Evolutionary conservation across 345 rosid species (phyloP).

Genomic region (Bretschneidera sinensis): DNA sequence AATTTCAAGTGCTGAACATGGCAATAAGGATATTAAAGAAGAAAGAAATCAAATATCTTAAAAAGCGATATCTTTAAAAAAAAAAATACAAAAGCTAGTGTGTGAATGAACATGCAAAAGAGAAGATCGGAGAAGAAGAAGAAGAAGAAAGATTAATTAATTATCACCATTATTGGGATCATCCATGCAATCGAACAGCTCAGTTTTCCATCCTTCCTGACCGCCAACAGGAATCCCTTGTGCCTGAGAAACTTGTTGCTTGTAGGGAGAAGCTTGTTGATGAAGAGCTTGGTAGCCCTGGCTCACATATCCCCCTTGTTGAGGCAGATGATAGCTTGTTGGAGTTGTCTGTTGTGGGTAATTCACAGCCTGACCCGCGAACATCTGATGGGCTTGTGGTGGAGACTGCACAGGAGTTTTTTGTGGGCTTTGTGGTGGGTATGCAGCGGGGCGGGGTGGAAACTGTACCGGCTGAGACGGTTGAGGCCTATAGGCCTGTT

Average conservation of each 20-base stretch:
- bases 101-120: background rate
- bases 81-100: too few relatives aligned
- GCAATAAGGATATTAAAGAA: background rate
- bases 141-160: too few relatives aligned
- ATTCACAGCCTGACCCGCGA: background rate
- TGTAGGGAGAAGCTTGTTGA: too few relatives aligned
- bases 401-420: conserved; percentile 12
- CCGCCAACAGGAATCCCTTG: conserved; percentile 19
- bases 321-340: background rate
- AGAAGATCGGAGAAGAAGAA: too few relatives aligned
- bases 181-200: conserved; percentile 62
- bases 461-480: conserved; percentile 2
- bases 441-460: conserved; percentile 6
- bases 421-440: background rate
- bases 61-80: background rate
- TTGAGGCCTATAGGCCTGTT: background rate
- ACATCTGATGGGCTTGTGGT: conserved; percentile 10
- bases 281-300: conserved; percentile 1
- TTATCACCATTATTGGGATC: conserved; percentile 49
- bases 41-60: background rate
- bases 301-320: too few relatives aligned
- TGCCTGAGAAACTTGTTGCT: background rate
- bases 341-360: conserved; percentile 4
- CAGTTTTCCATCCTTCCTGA: conserved; percentile 41
- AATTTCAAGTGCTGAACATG: background rate